Base-by-base conservation (phyloP, 805 yeast genomes). In the Alloascoidea africana region DNA sequence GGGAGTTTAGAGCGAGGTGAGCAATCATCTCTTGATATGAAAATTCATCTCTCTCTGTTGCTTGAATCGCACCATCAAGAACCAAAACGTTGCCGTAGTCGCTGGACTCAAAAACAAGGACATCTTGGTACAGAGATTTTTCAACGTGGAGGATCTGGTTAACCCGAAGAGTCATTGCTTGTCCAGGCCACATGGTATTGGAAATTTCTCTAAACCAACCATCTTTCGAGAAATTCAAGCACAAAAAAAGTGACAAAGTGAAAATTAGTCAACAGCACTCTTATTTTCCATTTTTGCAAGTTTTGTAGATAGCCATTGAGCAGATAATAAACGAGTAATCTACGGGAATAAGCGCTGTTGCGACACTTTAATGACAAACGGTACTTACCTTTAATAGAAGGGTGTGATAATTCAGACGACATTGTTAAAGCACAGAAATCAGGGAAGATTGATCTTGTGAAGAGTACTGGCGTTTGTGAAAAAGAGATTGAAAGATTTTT, bases 101-200 rank as follows among this genome's bases (percentile, higher is more conserved):
- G 40, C 94, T 76, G 37, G 94, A 80, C 63, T 87, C 83, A 66
- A 89, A 91, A 38, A 91, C 91, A 41, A 89, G 66, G 14, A 89
- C 87, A 54, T 89, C 97, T 66, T 89, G 98, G 61, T 81, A 89
- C 59, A 77, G 71, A 42, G 96, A 83, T 59, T 78, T 70, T 58
- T 80, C 94, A 44, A 72, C 80, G 62, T 82, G 86, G 46, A 89
- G 68, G 38, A 89, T 72, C 59, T 86, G 76, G 48, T 89, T 85
- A 41, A 89, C 97, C 46, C 76, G 72, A 49, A 89, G 68, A 38
- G 86, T 73, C 91, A 91, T 78, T 48, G 96, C 97, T 69, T 87
- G 95, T 46, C 98, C 98, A 18, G 98, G 97, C 94, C 96, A 89
- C 84, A 85, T 81, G 55, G 94, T 83, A 59, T 87, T 84, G 47